Percentiles rank a stretch among this genome's conserved stretches.
Evolutionary conservation across 441 rosid species (phyloP).

Genomic region (Arabidopsis lyrata): DNA sequence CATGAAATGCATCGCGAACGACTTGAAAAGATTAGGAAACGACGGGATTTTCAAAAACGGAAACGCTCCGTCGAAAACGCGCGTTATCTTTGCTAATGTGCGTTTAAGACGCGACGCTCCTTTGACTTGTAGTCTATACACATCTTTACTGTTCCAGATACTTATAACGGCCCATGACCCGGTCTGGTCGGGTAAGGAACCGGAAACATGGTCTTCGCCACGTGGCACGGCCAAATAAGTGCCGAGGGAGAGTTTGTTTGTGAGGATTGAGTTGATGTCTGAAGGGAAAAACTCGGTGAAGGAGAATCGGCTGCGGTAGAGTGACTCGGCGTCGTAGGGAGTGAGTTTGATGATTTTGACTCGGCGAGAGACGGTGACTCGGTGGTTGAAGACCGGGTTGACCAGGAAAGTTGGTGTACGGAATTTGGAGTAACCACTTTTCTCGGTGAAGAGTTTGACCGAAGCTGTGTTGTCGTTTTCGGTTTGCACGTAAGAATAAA

Average conservation of each 20-base stretch:
- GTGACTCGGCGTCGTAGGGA: conserved; percentile 66
- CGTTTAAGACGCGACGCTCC: conserved; percentile 71
- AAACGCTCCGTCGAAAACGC: conserved; percentile 67
- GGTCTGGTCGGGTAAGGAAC: conserved; percentile 68
- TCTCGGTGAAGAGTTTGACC: conserved; percentile 80
- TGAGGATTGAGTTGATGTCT: conserved; percentile 83
- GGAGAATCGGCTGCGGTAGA: conserved; percentile 78
- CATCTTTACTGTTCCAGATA: conserved; percentile 86
- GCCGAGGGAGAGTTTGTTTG: conserved; percentile 75
- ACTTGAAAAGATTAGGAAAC: conserved; percentile 79
- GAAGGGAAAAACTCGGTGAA: conserved; percentile 96
- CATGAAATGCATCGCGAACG: conserved; percentile 78
- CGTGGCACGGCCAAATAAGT: conserved; percentile 86
- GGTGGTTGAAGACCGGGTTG: conserved; percentile 93
- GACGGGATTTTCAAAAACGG: conserved; percentile 85
- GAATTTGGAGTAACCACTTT: conserved; percentile 90
- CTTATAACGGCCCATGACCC: conserved; percentile 90
- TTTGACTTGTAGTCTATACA: conserved; percentile 69
- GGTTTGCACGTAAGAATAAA: conserved; percentile 86
- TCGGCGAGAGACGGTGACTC: conserved; percentile 53
- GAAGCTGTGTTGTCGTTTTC: conserved; percentile 93
- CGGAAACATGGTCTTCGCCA: conserved; percentile 34
- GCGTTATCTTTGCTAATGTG: conserved; percentile 65
- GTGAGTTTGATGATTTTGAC: conserved; percentile 58
- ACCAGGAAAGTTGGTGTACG: conserved; percentile 90